phyloP scores from a whole-genome alignment of 148 eudicot species.

The Suaeda aralocaspica region DNA sequence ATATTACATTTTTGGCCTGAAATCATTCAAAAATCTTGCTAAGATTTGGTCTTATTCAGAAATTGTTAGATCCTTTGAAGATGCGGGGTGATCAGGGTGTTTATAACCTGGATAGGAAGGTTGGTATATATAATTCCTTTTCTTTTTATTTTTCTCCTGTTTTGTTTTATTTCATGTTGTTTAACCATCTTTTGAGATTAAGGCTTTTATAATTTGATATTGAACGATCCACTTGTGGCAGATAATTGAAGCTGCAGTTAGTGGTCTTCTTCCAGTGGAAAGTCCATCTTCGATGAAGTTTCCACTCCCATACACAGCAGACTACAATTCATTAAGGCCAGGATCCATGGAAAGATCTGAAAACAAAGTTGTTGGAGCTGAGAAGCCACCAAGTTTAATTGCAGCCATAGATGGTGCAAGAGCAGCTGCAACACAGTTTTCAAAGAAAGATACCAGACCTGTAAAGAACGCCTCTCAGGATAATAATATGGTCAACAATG shows the following conservation, averaged over 20 bases:
- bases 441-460: conserved; percentile 31
- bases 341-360: conserved; percentile 41
- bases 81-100: conserved; percentile 77
- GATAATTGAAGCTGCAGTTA: conserved; percentile 49
- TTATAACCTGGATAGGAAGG: conserved; percentile 69
- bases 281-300: conserved; percentile 41
- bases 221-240: conserved; percentile 20
- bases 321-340: conserved; percentile 53
- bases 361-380: conserved; percentile 27
- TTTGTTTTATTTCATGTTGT: no score
- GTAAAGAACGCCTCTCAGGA: not conserved
- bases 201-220: not conserved
- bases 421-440: conserved; percentile 59
- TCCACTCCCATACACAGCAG: conserved; percentile 49
- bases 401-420: conserved; percentile 67
- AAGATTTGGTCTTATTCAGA: conserved; percentile 37
- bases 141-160: not conserved
- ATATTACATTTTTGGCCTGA: not conserved
- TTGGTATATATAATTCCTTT: conserved; percentile 11
- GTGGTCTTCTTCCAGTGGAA: conserved; percentile 47
- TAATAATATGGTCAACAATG: conserved; percentile 1
- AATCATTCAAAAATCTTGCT: conserved; percentile 1
- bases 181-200: no score
- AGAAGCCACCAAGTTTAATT: conserved; percentile 41
- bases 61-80: conserved; percentile 49